These are phyloP conservation scores for Trichoderma atroviride DNA, from an alignment of 2,329 filamentous ascomycete genomes.

Conservation along the genomic window DNA sequence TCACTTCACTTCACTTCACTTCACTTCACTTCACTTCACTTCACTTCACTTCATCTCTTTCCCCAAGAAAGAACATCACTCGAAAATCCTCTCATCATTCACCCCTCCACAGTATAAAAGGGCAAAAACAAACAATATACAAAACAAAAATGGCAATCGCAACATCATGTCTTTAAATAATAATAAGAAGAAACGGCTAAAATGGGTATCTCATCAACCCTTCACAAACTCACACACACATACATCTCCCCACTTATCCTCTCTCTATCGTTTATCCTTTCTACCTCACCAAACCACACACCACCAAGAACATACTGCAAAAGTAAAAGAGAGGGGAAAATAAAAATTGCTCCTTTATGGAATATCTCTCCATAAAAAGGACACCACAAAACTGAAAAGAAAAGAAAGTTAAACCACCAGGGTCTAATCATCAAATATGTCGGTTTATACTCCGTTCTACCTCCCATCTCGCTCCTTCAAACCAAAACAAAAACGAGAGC, in stretches of 20 bases:
- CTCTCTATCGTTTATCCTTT: not conserved
- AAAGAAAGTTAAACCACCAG: slow-evolving; percentile 20
- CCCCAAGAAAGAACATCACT: not conserved
- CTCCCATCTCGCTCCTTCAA: not conserved
- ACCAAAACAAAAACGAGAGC: not conserved
- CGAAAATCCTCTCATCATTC: not conserved
- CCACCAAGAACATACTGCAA: not conserved
- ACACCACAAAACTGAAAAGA: slow-evolving; percentile 4
- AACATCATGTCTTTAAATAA: slow-evolving; percentile 9
- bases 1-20: not conserved
- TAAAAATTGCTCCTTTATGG: not conserved
- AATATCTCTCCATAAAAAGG: not conserved
- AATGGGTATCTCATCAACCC: slow-evolving; percentile 20
- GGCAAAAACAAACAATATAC: not conserved
- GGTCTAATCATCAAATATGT: slow-evolving; percentile 20
- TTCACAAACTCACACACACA: not conserved
- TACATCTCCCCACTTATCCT: not conserved
- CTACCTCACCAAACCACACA: not conserved
- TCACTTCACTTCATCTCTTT: not conserved
- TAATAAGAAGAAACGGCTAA: not conserved
- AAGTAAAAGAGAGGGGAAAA: not conserved
- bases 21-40: not conserved
- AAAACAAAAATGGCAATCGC: not conserved
- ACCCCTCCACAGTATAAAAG: not conserved
- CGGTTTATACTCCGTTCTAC: slow-evolving; percentile 4